A percentile compares a stretch with the other conserved stretches of the same genome.
Conservation (phyloP, 139 green algal species). For the Chlorella sorokiniana region DNA sequence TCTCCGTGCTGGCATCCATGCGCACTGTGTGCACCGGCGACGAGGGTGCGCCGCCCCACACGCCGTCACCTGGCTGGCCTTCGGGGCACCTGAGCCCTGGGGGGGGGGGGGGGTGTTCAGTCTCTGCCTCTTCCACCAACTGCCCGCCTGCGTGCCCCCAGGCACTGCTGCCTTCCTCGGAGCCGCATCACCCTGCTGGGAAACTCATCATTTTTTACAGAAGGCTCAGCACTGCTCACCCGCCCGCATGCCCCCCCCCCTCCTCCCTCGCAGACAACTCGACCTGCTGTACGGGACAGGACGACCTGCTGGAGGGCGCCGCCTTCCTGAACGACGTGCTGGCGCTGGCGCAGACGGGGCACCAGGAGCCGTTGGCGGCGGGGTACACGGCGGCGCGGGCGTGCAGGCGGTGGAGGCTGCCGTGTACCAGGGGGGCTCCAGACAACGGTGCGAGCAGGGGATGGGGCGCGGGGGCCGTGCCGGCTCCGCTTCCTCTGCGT, state of each 20-base stretch:
- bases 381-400: background rate
- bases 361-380: background rate
- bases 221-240: no score
- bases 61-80: no score
- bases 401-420: background rate
- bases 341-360: background rate
- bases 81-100: no score
- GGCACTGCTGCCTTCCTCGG: no score
- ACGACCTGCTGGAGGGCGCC: conserved; percentile 17
- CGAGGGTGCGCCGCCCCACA: no score
- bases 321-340: background rate
- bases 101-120: no score
- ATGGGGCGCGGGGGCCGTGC: no score
- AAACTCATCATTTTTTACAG: no score
- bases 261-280: background rate
- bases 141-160: no score
- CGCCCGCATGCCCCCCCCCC: background rate
- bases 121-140: no score
- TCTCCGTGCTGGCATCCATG: background rate
- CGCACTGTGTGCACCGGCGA: background rate
- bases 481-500: no score
- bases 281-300: background rate
- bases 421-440: background rate
- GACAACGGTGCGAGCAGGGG: background rate
- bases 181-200: no score